These are phyloP conservation scores for Russula emetica DNA, from an alignment of 768 basidiomycete genomes.

Conservation along the genomic window DNA sequence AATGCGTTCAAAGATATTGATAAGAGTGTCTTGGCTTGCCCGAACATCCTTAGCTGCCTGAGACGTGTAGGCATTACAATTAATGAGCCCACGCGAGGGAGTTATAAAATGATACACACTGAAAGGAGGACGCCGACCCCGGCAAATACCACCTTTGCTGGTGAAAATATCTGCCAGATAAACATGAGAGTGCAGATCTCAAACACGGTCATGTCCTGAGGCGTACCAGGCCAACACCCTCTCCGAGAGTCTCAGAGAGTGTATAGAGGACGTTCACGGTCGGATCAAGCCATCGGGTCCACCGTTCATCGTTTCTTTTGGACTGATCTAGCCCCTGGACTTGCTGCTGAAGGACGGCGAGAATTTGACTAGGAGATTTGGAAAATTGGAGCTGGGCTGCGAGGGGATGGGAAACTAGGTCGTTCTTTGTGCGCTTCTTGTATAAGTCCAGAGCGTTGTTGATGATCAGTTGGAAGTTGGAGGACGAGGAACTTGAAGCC, in stretches of 20 bases:
- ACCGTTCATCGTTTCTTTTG: background rate
- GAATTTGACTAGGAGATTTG: too few relatives aligned
- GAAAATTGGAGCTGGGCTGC: too few relatives aligned
- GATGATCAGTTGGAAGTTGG: too few relatives aligned
- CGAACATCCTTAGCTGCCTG: background rate
- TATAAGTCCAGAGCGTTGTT: too few relatives aligned
- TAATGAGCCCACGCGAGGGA: background rate
- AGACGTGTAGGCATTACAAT: background rate
- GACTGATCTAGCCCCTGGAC: too few relatives aligned
- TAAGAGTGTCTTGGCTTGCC: background rate
- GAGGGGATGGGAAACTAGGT: too few relatives aligned
- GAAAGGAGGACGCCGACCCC: background rate
- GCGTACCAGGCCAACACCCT: background rate
- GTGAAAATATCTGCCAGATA: background rate
- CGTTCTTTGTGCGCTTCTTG: too few relatives aligned
- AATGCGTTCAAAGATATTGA: background rate
- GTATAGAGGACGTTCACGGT: background rate
- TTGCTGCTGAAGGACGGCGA: too few relatives aligned
- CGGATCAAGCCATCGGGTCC: background rate
- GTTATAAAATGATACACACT: background rate
- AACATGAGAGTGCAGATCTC: background rate
- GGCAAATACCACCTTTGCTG: background rate
- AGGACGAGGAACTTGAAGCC: too few relatives aligned
- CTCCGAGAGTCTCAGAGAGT: background rate
- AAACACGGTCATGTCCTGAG: background rate